Evolutionary conservation across 495 filamentous ascomycete genomes (phyloP).

Genomic region (Penicillium lagena): DNA sequence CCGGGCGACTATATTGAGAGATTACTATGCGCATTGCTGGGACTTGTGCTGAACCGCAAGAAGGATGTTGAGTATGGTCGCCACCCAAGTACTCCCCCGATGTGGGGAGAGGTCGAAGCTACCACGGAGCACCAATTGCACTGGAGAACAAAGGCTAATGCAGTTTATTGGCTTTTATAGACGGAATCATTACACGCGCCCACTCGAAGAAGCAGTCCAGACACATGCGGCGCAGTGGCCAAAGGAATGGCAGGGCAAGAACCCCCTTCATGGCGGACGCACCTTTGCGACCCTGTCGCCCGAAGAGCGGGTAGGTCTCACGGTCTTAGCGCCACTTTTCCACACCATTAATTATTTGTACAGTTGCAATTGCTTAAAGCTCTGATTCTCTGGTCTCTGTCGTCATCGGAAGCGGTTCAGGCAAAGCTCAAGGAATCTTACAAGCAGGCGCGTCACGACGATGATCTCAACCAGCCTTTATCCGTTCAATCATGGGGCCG

Average conservation of each 20-base stretch:
- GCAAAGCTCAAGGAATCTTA: slow-evolving; percentile 79
- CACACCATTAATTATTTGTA: background rate
- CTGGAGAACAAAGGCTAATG: slow-evolving; percentile 8
- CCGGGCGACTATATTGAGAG: slow-evolving; percentile 82
- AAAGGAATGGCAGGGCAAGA: slow-evolving; percentile 75
- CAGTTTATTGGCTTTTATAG: slow-evolving; percentile 10
- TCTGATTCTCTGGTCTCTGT: slow-evolving; percentile 83
- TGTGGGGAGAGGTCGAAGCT: slow-evolving; percentile 2
- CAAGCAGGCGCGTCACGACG: slow-evolving; percentile 82
- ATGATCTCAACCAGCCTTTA: slow-evolving; percentile 87
- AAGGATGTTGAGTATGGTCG: slow-evolving; percentile 91
- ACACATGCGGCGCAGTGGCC: slow-evolving; percentile 88
- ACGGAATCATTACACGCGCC: slow-evolving; percentile 72
- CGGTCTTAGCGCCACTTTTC: background rate
- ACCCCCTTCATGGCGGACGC: slow-evolving; percentile 70
- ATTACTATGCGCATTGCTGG: slow-evolving; percentile 81
- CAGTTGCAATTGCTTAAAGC: slow-evolving; percentile 77
- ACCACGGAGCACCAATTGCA: slow-evolving; percentile 4
- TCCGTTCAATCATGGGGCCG: slow-evolving; percentile 93
- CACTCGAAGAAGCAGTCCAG: slow-evolving; percentile 87
- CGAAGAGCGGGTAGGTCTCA: slow-evolving; percentile 64
- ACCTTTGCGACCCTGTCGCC: slow-evolving; percentile 76
- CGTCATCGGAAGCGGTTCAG: slow-evolving; percentile 78
- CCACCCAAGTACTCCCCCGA: slow-evolving; percentile 17
- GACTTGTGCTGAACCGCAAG: slow-evolving; percentile 88